Evolutionary conservation across 108 stramenopile genomes (phyloP), one percentile per base, ranked within the genome.

Genomic region (Mayamaea pseudoterrestris): DNA sequence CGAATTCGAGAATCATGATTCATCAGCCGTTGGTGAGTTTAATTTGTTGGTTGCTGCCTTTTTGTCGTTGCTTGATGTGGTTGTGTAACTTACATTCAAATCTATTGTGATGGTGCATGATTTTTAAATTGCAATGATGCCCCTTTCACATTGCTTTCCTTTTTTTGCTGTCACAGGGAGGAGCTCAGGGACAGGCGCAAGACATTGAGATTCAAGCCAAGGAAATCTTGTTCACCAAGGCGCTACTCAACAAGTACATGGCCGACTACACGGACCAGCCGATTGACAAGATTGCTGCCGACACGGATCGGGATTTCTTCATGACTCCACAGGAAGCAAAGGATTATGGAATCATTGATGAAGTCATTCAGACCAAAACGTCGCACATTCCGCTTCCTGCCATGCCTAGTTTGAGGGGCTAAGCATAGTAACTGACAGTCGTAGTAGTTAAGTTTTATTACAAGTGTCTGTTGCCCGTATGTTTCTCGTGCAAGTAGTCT

Each of bases 171-270:
- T n/a, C n/a, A n/a, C n/a, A n/a, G n/a, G 96, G 96, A 17, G 96
- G 93, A 17, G 96, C 93, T 0, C 93, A 93, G 56, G 96, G 96
- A 9, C 85, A 88, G 55, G 96, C 96, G 5, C 72, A 80, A 16
- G 96, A 97, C 61, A 97, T 97, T 70, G 93, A 97, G 58, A 95
- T 97, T 53, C 93, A 97, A 41, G 96, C 96, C 35, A 95, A 93
- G 71, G 93, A 97, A 61, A 94, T 97, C 59, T 61, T 97, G 36
- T 95, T 90, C 58, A 87, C 86, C 31, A 75, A 83, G 36, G 85
- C 84, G 24, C 65, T 76, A 3, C 63, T 97, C 50, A 95, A 94
- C 61, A 78, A 77, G 17, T 93, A 83, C 65, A 90, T 95, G 65
- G 88, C 93, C 9, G 83, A 90, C 31, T 95, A 94, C 69, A 70